phyloP scores from a whole-genome alignment of 2,329 filamentous ascomycete species.

The Penicillium oxalicum region DNA sequence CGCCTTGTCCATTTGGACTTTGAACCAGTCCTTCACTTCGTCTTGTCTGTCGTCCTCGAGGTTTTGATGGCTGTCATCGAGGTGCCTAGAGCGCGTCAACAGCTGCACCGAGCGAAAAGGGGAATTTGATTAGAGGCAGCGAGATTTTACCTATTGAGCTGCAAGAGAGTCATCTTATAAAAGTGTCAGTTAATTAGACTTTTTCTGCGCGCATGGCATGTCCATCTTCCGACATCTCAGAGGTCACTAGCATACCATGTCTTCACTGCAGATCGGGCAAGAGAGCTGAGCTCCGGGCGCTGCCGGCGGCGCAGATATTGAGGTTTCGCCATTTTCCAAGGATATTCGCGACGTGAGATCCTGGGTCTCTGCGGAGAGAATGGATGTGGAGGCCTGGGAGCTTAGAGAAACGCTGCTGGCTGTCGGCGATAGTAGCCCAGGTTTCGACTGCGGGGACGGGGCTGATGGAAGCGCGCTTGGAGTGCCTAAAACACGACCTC shows the following conservation, averaged over 20 bases:
- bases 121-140: not conserved
- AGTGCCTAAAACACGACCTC: conserved; percentile 83
- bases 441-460: conserved; percentile 39
- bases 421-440: conserved; percentile 53
- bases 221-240: not conserved
- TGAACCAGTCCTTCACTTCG: conserved; percentile 95
- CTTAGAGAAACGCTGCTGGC: conserved; percentile 71
- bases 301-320: conserved; percentile 44
- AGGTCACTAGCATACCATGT: conserved; percentile 64
- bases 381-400: conserved; percentile 68
- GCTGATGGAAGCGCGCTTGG: conserved; percentile 69
- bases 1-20: conserved; percentile 86
- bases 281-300: conserved; percentile 64
- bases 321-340: conserved; percentile 54
- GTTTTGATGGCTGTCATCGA: conserved; percentile 87
- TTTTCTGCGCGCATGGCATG: not conserved
- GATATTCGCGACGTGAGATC: conserved; percentile 79
- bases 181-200: not conserved
- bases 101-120: not conserved
- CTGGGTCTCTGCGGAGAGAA: conserved; percentile 64
- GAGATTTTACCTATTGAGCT: conserved; percentile 67
- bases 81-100: conserved; percentile 49
- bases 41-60: conserved; percentile 83
- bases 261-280: conserved; percentile 96
- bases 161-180: conserved; percentile 73